Conservation (phyloP, 352 stramenopile genomes). For the Pythium scleroteichum region DNA sequence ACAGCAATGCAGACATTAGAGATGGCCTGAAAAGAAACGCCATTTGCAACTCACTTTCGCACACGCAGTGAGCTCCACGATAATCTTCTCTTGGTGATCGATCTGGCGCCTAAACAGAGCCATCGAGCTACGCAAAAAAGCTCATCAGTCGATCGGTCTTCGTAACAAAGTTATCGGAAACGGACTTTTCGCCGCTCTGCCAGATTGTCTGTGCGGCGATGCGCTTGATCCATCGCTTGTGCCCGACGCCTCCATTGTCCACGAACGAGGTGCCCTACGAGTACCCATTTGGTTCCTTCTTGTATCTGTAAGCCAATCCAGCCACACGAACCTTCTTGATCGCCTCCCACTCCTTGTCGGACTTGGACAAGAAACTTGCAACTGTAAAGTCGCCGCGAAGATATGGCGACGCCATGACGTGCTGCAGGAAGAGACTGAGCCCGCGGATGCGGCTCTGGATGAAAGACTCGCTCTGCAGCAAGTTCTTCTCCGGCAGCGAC, state of each 20-base stretch:
- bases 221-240: conserved; percentile 70
- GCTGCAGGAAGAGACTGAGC: conserved; percentile 57
- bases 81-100: conserved; percentile 52
- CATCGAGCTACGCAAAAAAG: conserved; percentile 35
- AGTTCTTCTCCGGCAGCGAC: conserved; percentile 65
- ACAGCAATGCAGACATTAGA: not conserved
- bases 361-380: conserved; percentile 43
- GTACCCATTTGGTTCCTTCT: not conserved
- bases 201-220: conserved; percentile 41
- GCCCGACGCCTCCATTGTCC: conserved; percentile 59
- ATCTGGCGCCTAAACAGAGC: conserved; percentile 56
- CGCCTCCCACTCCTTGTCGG: conserved; percentile 54
- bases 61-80: conserved; percentile 46
- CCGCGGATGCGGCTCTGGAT: conserved; percentile 63
- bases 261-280: conserved; percentile 37
- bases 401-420: conserved; percentile 59
- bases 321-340: conserved; percentile 42
- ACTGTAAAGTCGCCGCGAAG: conserved; percentile 56
- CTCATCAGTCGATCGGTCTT: not conserved
- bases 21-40: not conserved
- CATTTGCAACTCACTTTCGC: conserved; percentile 39
- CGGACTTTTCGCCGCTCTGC: conserved; percentile 40
- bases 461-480: conserved; percentile 53
- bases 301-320: no score
- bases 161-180: not conserved